Conservation (phyloP, 208 protist genomes). For the Acanthamoeba rhysodes region DNA sequence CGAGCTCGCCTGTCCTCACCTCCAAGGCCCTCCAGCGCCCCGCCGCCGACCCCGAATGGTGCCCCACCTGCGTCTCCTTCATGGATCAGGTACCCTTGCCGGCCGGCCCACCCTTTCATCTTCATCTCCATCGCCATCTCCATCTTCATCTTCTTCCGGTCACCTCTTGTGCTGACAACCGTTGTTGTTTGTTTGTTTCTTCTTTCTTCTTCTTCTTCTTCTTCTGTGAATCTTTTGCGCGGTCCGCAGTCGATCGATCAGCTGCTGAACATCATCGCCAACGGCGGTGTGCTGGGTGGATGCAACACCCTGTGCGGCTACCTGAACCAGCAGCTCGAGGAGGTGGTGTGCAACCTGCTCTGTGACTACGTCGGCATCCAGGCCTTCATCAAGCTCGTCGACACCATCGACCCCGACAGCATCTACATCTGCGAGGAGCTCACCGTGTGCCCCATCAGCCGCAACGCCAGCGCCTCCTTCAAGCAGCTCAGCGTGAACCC, state of each 20-base stretch:
- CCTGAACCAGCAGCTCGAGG: constrained; percentile 37
- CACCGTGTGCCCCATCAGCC: constrained; percentile 77
- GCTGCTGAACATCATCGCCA: constrained; percentile 86
- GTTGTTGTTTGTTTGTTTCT: background rate
- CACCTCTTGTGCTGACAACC: no score
- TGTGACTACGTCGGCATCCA: constrained; percentile 70
- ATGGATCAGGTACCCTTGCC: constrained; percentile 75
- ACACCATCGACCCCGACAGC: constrained; percentile 63
- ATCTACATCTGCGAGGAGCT: constrained; percentile 82
- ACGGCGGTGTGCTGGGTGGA: constrained; percentile 84
- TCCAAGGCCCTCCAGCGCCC: background rate
- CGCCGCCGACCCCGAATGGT: constrained; percentile 10
- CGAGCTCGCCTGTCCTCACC: background rate
- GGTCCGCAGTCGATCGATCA: constrained; percentile 76
- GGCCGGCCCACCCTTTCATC: background rate
- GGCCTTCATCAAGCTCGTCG: constrained; percentile 70
- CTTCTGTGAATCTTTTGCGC: constrained; percentile 17
- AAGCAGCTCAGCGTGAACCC: constrained; percentile 60
- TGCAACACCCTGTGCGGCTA: constrained; percentile 77
- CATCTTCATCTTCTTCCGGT: background rate
- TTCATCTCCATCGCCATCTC: background rate
- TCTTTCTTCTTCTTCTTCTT: background rate
- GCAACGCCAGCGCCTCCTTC: constrained; percentile 73
- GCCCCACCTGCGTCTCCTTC: constrained; percentile 75
- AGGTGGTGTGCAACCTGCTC: constrained; percentile 78